Evolutionary conservation across 2,329 filamentous ascomycete genomes (phyloP), one percentile per base, ranked within the genome.

Genomic region (Nannizziopsis arthrosporioides): DNA sequence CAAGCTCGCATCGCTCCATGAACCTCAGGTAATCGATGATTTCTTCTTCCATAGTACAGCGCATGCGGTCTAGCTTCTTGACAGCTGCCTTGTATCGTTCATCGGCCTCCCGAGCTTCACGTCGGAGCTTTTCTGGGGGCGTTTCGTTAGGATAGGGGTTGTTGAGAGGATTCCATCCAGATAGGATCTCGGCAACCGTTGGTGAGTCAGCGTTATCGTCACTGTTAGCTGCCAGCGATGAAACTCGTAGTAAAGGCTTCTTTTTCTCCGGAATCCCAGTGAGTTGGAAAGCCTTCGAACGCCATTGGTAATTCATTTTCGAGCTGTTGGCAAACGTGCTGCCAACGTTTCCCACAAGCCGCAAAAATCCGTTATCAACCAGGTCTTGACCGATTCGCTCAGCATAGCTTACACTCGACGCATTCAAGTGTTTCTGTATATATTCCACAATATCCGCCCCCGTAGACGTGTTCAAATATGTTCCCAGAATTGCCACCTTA

Each of bases 311-410:
- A 63, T 85, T 90, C 80, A 96, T 84, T 68, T 84, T 87, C 55
- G 89, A 94, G 73, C 89, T 96, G 69, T 98, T 98, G 58, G 90
- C 89, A 63, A 98, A 98, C 1, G 84, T 86, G 68, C 79, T 96
- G 52, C 92, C 92, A 47, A 98, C 89, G 59, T 92, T 95, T 55
- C 92, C 92, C 53, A 98, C 80, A 46, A 98, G 73, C 44, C 92
- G 81, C 60, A 98, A 72, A 62, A 95, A 90, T 34, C 92, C 90
- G 61, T 85, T 80, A 22, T 78, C 72, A 45, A 95, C 82, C 56
- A 98, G 74, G 63, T 98, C 92, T 68, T 98, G 92, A 9, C 92
- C 92, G 56, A 98, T 90, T 40, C 84, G 78, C 73, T 98, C 92
- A 8, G 92, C 86, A 61, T 95, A 92, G 65, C 84, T 87, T 51